A percentile compares a stretch with the other conserved stretches of the same genome.
These are phyloP conservation scores for Ophiostoma tasmaniense DNA, from an alignment of 2,329 filamentous ascomycete genomes.

Conservation along the genomic window DNA sequence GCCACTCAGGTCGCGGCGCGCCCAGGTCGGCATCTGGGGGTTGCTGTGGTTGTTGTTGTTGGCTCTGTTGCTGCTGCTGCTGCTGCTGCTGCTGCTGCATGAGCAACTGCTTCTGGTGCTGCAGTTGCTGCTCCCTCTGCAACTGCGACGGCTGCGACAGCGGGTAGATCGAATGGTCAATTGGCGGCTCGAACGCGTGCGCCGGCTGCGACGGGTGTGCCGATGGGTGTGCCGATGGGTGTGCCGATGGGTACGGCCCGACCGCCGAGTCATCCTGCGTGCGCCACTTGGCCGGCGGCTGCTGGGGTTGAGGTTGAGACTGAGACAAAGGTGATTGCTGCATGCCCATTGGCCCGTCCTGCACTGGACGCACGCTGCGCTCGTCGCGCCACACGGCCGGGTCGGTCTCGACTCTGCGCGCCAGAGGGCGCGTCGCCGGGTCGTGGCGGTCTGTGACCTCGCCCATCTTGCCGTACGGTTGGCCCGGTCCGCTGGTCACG, in stretches of 20 bases:
- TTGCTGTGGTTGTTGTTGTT: neutral
- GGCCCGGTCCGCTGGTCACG: constrained; percentile 35
- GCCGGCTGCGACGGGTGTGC: too few species aligned
- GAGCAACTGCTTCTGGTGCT: neutral
- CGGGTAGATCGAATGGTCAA: constrained; percentile 33
- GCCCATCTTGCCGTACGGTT: constrained; percentile 53
- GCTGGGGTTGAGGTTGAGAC: neutral
- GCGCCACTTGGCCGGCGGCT: constrained; percentile 32
- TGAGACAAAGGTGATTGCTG: neutral
- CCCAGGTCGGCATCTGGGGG: neutral
- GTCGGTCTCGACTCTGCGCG: constrained; percentile 73
- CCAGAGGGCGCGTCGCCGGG: constrained; percentile 47
- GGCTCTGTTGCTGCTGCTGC: constrained; percentile 14
- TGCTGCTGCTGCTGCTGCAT: neutral
- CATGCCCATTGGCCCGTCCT: constrained; percentile 34
- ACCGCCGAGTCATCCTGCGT: constrained; percentile 32
- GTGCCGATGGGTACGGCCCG: constrained; percentile 33
- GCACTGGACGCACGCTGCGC: constrained; percentile 71
- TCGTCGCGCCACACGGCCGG: constrained; percentile 76
- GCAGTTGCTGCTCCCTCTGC: neutral
- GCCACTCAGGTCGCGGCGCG: constrained; percentile 45
- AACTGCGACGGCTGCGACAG: constrained; percentile 20
- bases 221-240: too few species aligned
- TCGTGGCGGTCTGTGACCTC: constrained; percentile 50
- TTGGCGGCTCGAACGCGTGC: constrained; percentile 33